Conservation (phyloP, 73 alveolate genomes). For the Paramecium sonneborni region DNA sequence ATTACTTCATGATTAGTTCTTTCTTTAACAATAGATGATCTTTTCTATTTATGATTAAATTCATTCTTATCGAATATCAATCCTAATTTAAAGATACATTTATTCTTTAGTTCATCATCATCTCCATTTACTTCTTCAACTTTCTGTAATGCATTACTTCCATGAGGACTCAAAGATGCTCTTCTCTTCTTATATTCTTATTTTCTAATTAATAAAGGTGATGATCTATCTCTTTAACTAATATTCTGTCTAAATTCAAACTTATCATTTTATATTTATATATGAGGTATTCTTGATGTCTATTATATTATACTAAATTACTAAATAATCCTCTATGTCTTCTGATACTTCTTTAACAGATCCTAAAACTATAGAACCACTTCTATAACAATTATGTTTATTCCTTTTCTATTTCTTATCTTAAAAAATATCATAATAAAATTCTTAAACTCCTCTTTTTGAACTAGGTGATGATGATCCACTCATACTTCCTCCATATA, state of each 20-base stretch:
- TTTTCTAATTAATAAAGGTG: background rate
- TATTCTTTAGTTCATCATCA: background rate
- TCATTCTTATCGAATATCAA: constrained; percentile 14
- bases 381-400: background rate
- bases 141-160: background rate
- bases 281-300: background rate
- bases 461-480: background rate
- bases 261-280: background rate
- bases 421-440: background rate
- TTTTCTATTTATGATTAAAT: background rate
- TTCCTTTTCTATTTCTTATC: background rate
- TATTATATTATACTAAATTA: background rate
- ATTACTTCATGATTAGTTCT: background rate
- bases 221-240: background rate
- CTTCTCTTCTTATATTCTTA: background rate
- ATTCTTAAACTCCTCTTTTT: background rate
- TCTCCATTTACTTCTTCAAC: constrained; percentile 29
- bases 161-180: constrained; percentile 35
- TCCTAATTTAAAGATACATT: constrained; percentile 13
- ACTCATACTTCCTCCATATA: background rate
- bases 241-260: background rate
- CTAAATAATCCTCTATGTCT: background rate
- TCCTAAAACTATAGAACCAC: constrained; percentile 16
- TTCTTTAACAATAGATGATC: background rate
- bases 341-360: constrained; percentile 6